Conservation (phyloP, 2,329 filamentous ascomycete genomes). For the Coniochaeta ligniaria region DNA sequence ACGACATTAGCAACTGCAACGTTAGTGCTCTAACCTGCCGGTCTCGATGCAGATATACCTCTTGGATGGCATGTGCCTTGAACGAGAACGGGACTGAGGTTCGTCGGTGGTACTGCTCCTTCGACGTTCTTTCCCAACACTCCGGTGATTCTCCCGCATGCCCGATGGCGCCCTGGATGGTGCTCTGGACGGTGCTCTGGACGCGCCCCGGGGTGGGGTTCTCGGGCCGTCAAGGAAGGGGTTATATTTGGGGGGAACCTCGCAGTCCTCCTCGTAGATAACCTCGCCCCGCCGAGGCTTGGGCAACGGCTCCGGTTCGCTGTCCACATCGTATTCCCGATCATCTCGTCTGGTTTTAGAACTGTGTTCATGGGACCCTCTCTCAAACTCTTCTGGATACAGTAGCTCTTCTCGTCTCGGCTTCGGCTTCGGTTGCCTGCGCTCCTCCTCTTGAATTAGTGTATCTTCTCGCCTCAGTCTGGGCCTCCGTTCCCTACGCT, state of each 20-base stretch:
- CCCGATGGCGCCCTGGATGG: constrained; percentile 14
- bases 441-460: not conserved
- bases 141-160: constrained; percentile 5
- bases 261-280: constrained; percentile 13
- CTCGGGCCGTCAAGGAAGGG: constrained; percentile 8
- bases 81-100: constrained; percentile 14
- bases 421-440: not conserved
- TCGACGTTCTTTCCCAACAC: constrained; percentile 4
- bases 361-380: not conserved
- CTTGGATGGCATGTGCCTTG: constrained; percentile 9
- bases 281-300: constrained; percentile 12
- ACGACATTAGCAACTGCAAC: not conserved
- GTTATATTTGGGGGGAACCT: constrained; percentile 12
- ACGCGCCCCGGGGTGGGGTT: constrained; percentile 16
- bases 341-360: not conserved
- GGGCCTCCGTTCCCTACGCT: not conserved
- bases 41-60: constrained; percentile 8
- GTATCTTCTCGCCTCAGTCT: not conserved
- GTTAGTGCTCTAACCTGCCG: not conserved
- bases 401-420: not conserved
- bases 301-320: constrained; percentile 3
- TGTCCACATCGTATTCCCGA: not conserved
- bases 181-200: constrained; percentile 10
- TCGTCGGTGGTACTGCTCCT: constrained; percentile 11
- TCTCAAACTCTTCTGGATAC: not conserved